phyloP scores from a whole-genome alignment of 2,329 filamentous ascomycete genomes.

The Stagonosporopsis rhizophila region DNA sequence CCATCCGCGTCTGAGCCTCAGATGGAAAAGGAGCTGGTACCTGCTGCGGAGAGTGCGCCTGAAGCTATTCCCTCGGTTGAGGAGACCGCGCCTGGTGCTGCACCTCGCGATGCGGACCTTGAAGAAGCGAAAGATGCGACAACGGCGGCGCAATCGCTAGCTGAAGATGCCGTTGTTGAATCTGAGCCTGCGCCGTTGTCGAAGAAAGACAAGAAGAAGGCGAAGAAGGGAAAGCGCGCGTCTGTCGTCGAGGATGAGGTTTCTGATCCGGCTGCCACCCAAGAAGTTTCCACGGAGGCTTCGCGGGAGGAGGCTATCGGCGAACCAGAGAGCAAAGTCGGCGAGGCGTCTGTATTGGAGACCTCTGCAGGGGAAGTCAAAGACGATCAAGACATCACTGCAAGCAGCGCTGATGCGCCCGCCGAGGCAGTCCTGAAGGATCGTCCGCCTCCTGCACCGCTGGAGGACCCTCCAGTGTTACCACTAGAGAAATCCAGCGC shows the following conservation, averaged over 20 bases:
- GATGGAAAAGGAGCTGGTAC: neutral
- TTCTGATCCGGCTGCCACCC: neutral
- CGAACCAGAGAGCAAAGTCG: neutral
- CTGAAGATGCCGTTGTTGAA: neutral
- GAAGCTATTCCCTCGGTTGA: neutral
- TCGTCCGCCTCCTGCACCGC: constrained; percentile 11
- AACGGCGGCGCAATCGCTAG: neutral
- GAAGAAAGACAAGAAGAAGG: constrained; percentile 1
- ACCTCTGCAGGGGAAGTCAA: neutral
- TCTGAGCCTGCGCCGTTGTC: neutral
- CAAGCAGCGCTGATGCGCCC: neutral
- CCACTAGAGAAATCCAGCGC: neutral
- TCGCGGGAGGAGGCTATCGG: neutral
- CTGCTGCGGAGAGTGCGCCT: neutral
- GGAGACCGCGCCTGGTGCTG: neutral
- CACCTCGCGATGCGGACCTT: too few relatives aligned
- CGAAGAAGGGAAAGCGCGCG: neutral
- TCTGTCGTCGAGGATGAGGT: neutral
- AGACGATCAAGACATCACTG: neutral
- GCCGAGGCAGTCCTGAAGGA: constrained; percentile 10
- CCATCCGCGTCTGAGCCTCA: neutral
- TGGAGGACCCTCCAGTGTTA: neutral
- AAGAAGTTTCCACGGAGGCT: neutral
- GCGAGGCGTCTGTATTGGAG: neutral
- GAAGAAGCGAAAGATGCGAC: neutral